These are phyloP conservation scores for Brasilioporus rufonigricans DNA, from an alignment of 768 basidiomycete genomes.

Conservation along the genomic window DNA sequence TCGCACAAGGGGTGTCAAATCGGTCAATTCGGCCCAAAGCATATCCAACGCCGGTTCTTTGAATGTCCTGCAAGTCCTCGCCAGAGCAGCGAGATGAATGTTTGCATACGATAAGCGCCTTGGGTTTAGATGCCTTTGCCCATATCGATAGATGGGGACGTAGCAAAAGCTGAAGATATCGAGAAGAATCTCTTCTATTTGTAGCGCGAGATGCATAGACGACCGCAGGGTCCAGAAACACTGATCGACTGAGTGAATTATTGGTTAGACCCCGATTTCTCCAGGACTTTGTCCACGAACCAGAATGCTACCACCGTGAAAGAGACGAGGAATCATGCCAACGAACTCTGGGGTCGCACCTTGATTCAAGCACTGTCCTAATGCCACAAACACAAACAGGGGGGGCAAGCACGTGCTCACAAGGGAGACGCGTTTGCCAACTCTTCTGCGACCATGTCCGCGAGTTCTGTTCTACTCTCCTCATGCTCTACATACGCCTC, in stretches of 20 bases:
- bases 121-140: neutral
- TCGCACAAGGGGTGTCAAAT: neutral
- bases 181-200: neutral
- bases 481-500: constrained; percentile 28
- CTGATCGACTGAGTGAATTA: too few species aligned
- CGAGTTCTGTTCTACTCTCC: constrained; percentile 15
- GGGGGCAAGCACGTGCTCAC: too few species aligned
- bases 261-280: too few species aligned
- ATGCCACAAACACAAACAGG: too few species aligned
- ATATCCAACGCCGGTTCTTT: constrained; percentile 9
- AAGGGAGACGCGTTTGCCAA: too few species aligned
- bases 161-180: neutral
- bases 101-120: neutral
- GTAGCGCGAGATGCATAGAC: neutral
- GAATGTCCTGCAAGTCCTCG: constrained; percentile 16
- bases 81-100: neutral
- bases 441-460: constrained; percentile 22
- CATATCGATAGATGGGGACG: neutral
- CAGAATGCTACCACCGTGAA: too few species aligned
- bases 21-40: constrained; percentile 11
- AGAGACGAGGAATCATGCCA: too few species aligned
- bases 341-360: too few species aligned
- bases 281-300: too few species aligned
- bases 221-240: too few species aligned
- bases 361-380: too few species aligned